Base-by-base conservation (phyloP, 2,329 filamentous ascomycete species). In the Blastomyces silverae region DNA sequence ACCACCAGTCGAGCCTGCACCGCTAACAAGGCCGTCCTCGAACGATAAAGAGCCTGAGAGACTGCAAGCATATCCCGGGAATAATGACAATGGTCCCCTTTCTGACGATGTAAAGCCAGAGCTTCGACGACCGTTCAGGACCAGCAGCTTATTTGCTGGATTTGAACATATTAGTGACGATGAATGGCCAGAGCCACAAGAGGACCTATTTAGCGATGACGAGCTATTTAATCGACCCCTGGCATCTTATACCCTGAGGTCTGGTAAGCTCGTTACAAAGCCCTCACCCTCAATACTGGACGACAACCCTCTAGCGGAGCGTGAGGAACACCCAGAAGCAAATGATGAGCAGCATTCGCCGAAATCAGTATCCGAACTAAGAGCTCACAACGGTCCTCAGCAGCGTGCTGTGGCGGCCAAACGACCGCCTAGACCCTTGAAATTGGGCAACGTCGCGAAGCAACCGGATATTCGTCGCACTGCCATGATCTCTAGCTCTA, bases 131-230 rank as follows among this genome's bases (percentile, higher is more conserved):
- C 89, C 90, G 0, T 87, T 89, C 72, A 84, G 90, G 64, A 87
- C 90, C 60, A 93, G 89, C 76, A 94, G 90, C 73, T 80, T 95
- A n/a, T 94, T 94, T 75, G 89, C 90, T 42, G 90, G 90, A 0
- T 94, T 95, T 69, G 90, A 93, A 58, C 85, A 85, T 15, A 82
- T 81, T 56, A 91, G 86, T 71, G 81, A 82, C 65, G 58, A 61
- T 20, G 77, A 77, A 67, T 65, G 64, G 10, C 68, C 70, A 10
- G 67, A 64, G 44, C 58, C 65, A 50, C 58, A 71, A 22, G 65
- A 70, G 7, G 76, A 78, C 53, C 70, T 79, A 25, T 78, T 78
- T 62, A 78, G 76, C 1, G 79, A 80, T 61, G 76, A 79, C 62
- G 79, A 79, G 20, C 72, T 80, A 17, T 75, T 80, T 53, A 78